Evolutionary conservation across 1,284 basidiomycete genomes (phyloP).

Genomic region (Rhodotorula sp.): DNA sequence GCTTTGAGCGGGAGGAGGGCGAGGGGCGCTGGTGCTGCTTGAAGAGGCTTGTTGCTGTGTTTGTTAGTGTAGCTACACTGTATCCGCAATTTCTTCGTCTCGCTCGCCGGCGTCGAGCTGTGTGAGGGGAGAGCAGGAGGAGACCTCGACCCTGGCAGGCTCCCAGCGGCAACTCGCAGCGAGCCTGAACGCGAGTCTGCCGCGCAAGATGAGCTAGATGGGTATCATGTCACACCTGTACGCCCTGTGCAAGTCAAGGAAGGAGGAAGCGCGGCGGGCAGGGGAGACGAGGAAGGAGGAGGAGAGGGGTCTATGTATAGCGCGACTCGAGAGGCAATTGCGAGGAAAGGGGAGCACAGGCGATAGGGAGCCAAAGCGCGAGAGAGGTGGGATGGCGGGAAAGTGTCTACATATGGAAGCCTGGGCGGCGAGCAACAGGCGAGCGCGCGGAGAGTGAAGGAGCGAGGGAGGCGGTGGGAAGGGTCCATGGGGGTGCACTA

Average conservation of each 20-base stretch:
- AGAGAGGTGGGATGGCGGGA: background rate
- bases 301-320: background rate
- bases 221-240: no score
- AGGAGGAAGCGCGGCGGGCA: no score
- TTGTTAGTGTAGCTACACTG: background rate
- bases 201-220: no score
- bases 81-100: background rate
- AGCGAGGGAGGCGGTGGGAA: background rate
- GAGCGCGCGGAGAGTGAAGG: background rate
- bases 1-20: background rate
- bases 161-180: no score
- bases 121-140: background rate
- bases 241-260: no score
- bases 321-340: no score
- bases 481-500: background rate
- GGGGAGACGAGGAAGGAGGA: background rate
- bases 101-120: background rate
- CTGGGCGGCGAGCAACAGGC: background rate
- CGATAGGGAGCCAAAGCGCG: background rate
- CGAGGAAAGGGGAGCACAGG: background rate
- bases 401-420: background rate
- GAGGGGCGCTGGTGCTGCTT: background rate
- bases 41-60: background rate
- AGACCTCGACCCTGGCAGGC: no score
- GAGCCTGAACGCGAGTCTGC: no score